A percentile compares a stretch with the other conserved stretches of the same genome.
phyloP scores from a whole-genome alignment of 2,329 filamentous ascomycete species.

The Aureobasidium sp. region DNA sequence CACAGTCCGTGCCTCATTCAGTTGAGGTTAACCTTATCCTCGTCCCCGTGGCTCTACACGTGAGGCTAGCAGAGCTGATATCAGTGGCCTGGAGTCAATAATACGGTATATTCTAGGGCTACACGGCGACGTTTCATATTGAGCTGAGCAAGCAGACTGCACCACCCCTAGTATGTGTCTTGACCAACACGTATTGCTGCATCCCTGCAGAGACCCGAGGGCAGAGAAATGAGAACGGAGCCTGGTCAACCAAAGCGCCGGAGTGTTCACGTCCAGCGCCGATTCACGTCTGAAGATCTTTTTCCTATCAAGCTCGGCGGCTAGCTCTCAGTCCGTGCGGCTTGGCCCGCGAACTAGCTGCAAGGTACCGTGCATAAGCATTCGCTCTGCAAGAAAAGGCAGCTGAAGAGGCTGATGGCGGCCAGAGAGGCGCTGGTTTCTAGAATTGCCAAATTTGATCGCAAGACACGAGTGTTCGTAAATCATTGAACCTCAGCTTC shows the following conservation, averaged over 20 bases:
- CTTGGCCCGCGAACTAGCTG: conserved; percentile 4
- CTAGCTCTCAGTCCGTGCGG: conserved; percentile 9
- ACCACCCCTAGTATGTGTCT: background rate
- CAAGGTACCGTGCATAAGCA: conserved; percentile 5
- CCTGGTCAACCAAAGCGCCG: conserved; percentile 1
- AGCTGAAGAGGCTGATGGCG: background rate
- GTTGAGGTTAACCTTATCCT: conserved; percentile 2
- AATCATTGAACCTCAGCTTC: background rate
- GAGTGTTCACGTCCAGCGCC: background rate
- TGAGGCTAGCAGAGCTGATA: background rate
- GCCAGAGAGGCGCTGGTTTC: background rate
- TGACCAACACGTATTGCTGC: background rate
- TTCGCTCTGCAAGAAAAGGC: background rate
- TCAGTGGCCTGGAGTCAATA: conserved; percentile 1
- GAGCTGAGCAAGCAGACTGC: background rate
- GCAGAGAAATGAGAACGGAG: background rate
- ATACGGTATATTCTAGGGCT: conserved; percentile 2
- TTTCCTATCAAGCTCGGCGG: conserved; percentile 1
- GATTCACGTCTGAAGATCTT: background rate
- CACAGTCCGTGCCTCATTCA: conserved; percentile 1
- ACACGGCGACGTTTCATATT: background rate
- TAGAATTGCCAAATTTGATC: background rate
- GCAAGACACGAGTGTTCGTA: background rate
- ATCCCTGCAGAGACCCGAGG: background rate
- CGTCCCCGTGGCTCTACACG: background rate